Percentiles rank a stretch among this genome's conserved stretches.
Conservation (phyloP, 345 rosid species). For the Reutealis trisperma region DNA sequence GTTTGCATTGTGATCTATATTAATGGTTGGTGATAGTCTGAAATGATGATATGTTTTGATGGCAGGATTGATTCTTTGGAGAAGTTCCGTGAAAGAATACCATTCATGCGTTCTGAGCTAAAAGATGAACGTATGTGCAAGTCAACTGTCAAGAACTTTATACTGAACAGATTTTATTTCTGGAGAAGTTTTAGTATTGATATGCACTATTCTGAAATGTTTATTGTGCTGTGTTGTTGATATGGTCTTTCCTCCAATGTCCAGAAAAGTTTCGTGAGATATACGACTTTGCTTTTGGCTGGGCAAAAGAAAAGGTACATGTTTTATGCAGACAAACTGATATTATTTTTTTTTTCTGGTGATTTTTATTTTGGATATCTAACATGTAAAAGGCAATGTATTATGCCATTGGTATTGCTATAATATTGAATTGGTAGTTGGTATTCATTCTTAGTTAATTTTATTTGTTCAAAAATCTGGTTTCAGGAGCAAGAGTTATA, state of each 20-base stretch:
- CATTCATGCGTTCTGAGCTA: constrained; percentile 85
- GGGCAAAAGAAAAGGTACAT: constrained; percentile 98
- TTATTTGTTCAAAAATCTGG: not conserved
- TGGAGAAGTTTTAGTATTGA: not conserved
- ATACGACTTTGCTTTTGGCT: constrained; percentile 91
- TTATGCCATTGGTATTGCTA: not conserved
- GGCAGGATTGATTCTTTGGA: constrained; percentile 88
- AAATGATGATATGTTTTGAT: constrained; percentile 30
- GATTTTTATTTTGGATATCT: not conserved
- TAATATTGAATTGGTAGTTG: not conserved
- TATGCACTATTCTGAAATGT: not conserved
- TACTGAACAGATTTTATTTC: not conserved
- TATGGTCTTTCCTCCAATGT: constrained; percentile 10
- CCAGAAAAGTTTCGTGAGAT: constrained; percentile 95
- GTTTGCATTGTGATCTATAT: not conserved
- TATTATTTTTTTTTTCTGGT: not conserved
- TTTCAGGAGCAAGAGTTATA: not conserved
- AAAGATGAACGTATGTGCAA: constrained; percentile 85
- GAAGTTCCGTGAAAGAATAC: constrained; percentile 78
- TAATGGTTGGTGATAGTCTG: not conserved
- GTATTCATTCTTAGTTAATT: not conserved
- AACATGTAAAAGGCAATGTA: not conserved
- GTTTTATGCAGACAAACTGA: not conserved
- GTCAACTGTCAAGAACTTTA: not conserved
- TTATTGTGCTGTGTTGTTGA: constrained; percentile 12